Conservation (phyloP, 2,329 filamentous ascomycete species). For the Alternaria sp. region DNA sequence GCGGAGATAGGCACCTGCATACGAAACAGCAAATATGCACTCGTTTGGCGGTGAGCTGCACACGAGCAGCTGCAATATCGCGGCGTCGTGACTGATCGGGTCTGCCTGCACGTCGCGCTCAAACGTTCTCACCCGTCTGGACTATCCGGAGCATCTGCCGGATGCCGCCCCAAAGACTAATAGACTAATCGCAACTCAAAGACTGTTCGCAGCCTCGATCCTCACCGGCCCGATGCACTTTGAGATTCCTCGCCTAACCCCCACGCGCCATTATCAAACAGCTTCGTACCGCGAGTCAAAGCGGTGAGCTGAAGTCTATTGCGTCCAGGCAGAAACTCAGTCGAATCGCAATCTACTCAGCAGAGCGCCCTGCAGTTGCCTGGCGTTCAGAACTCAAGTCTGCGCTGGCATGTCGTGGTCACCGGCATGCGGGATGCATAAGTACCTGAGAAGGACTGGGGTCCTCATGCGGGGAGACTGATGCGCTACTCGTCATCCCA, state of each 20-base stretch:
- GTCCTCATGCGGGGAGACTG: constrained; percentile 41
- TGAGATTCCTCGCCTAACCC: constrained; percentile 29
- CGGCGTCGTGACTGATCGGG: not conserved
- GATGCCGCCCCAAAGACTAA: constrained; percentile 1
- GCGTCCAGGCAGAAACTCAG: not conserved
- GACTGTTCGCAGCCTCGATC: constrained; percentile 14
- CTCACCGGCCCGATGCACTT: constrained; percentile 18
- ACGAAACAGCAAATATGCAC: constrained; percentile 1
- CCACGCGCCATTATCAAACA: constrained; percentile 48
- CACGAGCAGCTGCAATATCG: constrained; percentile 17
- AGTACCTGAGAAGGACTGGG: constrained; percentile 39
- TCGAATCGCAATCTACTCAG: not conserved
- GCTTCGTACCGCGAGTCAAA: constrained; percentile 11
- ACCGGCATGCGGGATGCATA: constrained; percentile 27
- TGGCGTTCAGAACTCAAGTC: not conserved
- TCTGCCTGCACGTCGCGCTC: not conserved
- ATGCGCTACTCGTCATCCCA: constrained; percentile 41
- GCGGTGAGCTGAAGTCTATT: constrained; percentile 3
- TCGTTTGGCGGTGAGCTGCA: constrained; percentile 21
- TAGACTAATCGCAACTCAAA: not conserved
- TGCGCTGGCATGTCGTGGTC: constrained; percentile 5
- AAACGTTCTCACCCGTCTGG: not conserved
- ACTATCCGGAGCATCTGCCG: not conserved
- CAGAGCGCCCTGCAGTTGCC: not conserved
- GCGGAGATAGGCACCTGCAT: constrained; percentile 10